Percentiles rank a stretch among this genome's conserved stretches.
Evolutionary conservation across 495 filamentous ascomycete genomes (phyloP).

Genomic region (Hypoxylon perforatum): DNA sequence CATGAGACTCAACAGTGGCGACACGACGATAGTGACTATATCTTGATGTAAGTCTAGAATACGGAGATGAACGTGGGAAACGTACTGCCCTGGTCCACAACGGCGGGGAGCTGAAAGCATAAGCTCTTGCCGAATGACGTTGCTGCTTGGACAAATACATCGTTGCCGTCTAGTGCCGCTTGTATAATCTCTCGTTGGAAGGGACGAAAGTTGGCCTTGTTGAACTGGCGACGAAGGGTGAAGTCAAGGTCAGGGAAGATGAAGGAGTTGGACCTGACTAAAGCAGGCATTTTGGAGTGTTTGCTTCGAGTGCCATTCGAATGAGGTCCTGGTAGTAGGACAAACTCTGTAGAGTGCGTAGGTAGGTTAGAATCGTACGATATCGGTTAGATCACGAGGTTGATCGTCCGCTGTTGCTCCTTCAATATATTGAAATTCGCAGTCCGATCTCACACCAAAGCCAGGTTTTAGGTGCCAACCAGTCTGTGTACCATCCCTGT

Average conservation of each 20-base stretch:
- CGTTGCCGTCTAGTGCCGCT: constrained; percentile 81
- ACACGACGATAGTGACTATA: constrained; percentile 88
- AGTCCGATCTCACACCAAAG: too few relatives aligned
- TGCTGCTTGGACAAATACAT: constrained; percentile 96
- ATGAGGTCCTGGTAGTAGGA: too few relatives aligned
- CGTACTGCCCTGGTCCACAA: constrained; percentile 84
- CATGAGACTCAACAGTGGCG: constrained; percentile 91
- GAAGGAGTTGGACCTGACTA: constrained; percentile 57
- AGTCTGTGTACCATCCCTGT: too few relatives aligned
- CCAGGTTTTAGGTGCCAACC: too few relatives aligned
- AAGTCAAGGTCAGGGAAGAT: constrained; percentile 78
- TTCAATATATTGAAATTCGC: too few relatives aligned
- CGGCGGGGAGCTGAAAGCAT: constrained; percentile 92
- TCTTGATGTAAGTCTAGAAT: constrained; percentile 24
- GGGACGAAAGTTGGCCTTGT: constrained; percentile 74
- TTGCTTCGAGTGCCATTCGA: background rate
- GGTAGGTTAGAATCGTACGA: background rate
- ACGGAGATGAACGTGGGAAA: background rate
- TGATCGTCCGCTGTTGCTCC: too few relatives aligned
- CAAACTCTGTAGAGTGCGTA: background rate
- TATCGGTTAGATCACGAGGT: background rate
- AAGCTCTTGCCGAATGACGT: constrained; percentile 96
- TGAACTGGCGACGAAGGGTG: constrained; percentile 83
- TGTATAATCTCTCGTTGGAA: constrained; percentile 87
- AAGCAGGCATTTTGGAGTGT: constrained; percentile 50